Base-by-base conservation (phyloP, 768 basidiomycete species). In the Russula olivacea region DNA sequence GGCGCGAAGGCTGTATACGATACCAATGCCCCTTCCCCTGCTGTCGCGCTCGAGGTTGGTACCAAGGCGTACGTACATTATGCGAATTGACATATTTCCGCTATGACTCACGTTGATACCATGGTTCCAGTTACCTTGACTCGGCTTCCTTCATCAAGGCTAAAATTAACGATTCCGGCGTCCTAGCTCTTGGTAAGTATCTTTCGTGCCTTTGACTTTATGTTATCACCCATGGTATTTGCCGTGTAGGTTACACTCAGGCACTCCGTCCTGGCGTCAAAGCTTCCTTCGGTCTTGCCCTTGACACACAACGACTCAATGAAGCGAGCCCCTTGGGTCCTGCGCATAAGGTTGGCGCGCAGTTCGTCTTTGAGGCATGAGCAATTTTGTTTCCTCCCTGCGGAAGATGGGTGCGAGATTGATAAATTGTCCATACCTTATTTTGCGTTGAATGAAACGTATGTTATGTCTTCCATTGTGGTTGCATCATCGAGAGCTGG, bases 1-100 rank as follows among this genome's bases (percentile, higher is more conserved):
- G 93, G 93, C 74, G 93, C 93, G 68, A 93, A 93, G 83, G 96
- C 95, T 41, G 82, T 96, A 75, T 99, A 96, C 75, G 94, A 98
- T 79, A 83, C 88, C 77, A 96, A 96, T 80, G 80, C 88, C 61
- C 89, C 93, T 68, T 84, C 89, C 63, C 84, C 86, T 62, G 88
- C 87, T 75, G 90, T 98, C 71, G 83, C 81, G 58, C 84, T 98
- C 69, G 96, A 98, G 78, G 93, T 99, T 66, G 96, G 96, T 73
- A 83, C 91, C 71, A 98, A 98, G 83, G 86, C 89, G 83, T 94
- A 75, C 77, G 87, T 86, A 30, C 52, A n/a, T 32, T 4, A 12
- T 15, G 30, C 19, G 12, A 43, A 12, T 34, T 21, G 50, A 21
- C 34, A n/a, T 11, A 15, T 19, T 38, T 10, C 45, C 7, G 32